Evolutionary conservation across 306 rosid genomes (phyloP).

Genomic region (Malus sylvestris): DNA sequence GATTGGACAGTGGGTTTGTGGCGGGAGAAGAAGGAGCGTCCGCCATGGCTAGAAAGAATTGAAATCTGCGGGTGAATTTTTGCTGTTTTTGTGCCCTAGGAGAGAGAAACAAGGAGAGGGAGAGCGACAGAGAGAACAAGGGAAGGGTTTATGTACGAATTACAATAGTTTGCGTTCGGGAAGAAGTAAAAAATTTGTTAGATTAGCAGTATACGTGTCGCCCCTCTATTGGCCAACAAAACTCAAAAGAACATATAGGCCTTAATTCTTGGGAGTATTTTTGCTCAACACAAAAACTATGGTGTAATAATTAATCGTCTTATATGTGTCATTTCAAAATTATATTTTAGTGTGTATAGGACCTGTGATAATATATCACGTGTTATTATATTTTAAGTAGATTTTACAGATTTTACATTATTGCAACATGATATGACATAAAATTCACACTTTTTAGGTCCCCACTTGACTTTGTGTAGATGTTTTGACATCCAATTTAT

Average conservation of each 20-base stretch:
- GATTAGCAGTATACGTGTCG: background rate
- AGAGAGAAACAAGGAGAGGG: background rate
- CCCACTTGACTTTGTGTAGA: too few species aligned
- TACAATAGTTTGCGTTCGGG: background rate
- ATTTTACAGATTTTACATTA: too few species aligned
- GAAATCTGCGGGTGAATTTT: background rate
- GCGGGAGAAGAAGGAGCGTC: slow-evolving; percentile 58
- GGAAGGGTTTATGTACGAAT: background rate
- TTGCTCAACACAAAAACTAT: too few species aligned
- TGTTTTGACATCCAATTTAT: too few species aligned
- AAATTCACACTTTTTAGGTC: too few species aligned
- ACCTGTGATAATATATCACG: accelerated
- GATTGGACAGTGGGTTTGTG: slow-evolving; percentile 40
- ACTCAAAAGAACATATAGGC: background rate
- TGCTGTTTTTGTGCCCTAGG: slow-evolving; percentile 7
- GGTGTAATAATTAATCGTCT: too few species aligned
- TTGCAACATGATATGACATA: too few species aligned
- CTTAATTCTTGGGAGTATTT: too few species aligned
- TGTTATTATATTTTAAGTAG: too few species aligned
- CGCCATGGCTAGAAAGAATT: slow-evolving; percentile 44
- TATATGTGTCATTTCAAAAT: too few species aligned
- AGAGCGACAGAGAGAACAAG: background rate
- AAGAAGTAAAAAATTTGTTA: background rate
- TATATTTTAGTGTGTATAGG: too few species aligned
- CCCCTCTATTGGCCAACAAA: background rate